phyloP scores from a whole-genome alignment of 1,284 basidiomycete genomes.

The Moesziomyces sp. region DNA sequence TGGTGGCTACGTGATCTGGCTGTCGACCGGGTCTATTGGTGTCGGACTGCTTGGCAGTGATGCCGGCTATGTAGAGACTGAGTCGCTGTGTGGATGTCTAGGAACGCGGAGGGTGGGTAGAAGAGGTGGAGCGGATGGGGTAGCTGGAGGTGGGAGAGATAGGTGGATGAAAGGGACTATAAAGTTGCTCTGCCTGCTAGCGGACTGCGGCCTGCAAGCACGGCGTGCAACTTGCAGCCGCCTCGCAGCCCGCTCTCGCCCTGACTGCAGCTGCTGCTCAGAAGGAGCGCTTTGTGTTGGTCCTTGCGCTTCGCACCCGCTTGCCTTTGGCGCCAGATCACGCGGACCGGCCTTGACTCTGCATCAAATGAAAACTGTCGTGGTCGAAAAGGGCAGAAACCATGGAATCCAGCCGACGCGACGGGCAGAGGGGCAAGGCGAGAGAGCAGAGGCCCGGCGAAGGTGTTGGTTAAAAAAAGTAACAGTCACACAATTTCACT shows the following conservation, averaged over 20 bases:
- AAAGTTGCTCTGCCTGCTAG: background rate
- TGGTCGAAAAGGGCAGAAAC: background rate
- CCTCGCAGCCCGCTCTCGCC: conserved; percentile 3
- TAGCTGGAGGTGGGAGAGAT: background rate
- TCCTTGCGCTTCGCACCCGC: too few species aligned
- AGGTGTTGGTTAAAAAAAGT: background rate
- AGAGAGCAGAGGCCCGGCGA: too few species aligned
- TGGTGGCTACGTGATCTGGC: conserved; percentile 7
- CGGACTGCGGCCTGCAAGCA: background rate
- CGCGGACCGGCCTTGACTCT: background rate
- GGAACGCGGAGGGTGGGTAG: background rate
- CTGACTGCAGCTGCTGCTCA: background rate
- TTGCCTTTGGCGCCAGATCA: background rate
- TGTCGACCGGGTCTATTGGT: too few species aligned
- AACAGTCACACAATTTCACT: background rate
- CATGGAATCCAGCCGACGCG: background rate
- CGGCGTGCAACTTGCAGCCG: conserved; percentile 11
- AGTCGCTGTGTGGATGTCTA: background rate
- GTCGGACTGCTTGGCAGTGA: background rate
- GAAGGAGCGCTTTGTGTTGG: too few species aligned
- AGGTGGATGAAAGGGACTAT: background rate
- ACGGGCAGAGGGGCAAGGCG: background rate
- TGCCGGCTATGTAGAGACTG: background rate
- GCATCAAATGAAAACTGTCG: background rate
- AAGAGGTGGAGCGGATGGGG: background rate